Percentiles rank a stretch among this genome's conserved stretches.
Evolutionary conservation across 768 basidiomycete species (phyloP).

Genomic region (Leccinum disarticulatum): DNA sequence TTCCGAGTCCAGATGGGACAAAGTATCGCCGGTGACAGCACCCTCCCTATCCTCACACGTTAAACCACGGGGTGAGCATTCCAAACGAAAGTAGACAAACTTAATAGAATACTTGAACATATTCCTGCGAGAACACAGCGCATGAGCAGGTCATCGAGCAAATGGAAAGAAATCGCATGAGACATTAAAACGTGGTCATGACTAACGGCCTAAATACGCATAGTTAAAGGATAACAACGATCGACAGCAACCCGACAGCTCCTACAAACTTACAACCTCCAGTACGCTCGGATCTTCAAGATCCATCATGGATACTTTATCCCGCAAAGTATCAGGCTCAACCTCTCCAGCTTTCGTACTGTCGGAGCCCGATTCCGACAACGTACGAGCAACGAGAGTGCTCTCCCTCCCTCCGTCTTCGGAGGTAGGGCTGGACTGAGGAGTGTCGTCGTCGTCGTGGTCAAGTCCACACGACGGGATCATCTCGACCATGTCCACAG

Average conservation of each 20-base stretch:
- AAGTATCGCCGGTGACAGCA: slow-evolving; percentile 1
- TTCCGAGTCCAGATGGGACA: slow-evolving; percentile 9
- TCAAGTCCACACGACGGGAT: slow-evolving; percentile 1
- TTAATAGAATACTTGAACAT: too few species aligned
- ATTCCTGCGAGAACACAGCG: background rate
- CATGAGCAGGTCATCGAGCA: background rate
- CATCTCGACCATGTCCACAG: slow-evolving; percentile 2
- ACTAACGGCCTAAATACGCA: slow-evolving; percentile 23
- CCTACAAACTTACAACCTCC: slow-evolving; percentile 17
- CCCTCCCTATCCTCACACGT: background rate
- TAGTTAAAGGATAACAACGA: slow-evolving; percentile 20
- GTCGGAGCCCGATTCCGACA: slow-evolving; percentile 31
- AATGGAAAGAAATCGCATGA: background rate
- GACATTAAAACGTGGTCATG: slow-evolving; percentile 3
- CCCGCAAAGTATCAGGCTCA: slow-evolving; percentile 26
- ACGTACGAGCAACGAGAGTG: slow-evolving; percentile 25
- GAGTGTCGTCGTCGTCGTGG: slow-evolving; percentile 3
- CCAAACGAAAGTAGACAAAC: slow-evolving; percentile 10
- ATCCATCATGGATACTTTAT: slow-evolving; percentile 26
- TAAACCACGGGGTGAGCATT: background rate
- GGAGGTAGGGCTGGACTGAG: slow-evolving; percentile 2
- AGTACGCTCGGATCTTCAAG: slow-evolving; percentile 25
- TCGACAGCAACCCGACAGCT: background rate
- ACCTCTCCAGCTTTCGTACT: slow-evolving; percentile 27
- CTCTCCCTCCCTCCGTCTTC: slow-evolving; percentile 25